Conservation (phyloP, 371 early-diverging fungal species). For the Actinomortierella wolfii region DNA sequence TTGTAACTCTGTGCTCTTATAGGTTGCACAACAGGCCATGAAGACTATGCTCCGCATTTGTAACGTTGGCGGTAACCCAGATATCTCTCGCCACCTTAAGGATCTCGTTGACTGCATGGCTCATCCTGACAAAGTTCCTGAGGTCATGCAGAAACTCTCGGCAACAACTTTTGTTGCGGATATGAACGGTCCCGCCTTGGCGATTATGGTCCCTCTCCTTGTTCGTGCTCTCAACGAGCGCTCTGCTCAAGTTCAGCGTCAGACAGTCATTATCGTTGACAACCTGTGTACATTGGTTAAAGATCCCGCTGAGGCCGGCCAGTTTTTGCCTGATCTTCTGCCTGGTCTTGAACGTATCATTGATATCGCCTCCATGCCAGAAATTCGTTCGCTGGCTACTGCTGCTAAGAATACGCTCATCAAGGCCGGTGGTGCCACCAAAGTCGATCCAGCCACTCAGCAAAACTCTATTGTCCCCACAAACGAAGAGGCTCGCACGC, state of each 20-base stretch:
- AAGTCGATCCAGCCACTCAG: conserved; percentile 39
- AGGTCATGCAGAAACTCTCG: conserved; percentile 73
- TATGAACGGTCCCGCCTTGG: conserved; percentile 78
- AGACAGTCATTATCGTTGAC: conserved; percentile 64
- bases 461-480: conserved; percentile 45
- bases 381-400: conserved; percentile 62
- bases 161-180: conserved; percentile 82
- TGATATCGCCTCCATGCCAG: conserved; percentile 63
- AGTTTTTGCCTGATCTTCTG: conserved; percentile 70
- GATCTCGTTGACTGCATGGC: conserved; percentile 77
- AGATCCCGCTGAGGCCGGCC: conserved; percentile 65
- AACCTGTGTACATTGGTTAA: conserved; percentile 68
- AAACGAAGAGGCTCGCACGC: conserved; percentile 48
- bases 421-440: conserved; percentile 57
- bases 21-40: conserved; percentile 54
- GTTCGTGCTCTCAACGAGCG: conserved; percentile 68
- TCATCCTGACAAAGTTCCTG: conserved; percentile 69
- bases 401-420: conserved; percentile 60
- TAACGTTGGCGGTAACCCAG: conserved; percentile 77
- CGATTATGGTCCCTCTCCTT: conserved; percentile 76
- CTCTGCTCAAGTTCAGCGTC: conserved; percentile 58
- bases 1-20: background rate
- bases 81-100: conserved; percentile 71
- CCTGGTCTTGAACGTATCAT: conserved; percentile 68
- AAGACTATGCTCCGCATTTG: conserved; percentile 71